These are phyloP conservation scores for Agarophyton chilense DNA, from an alignment of 23 red algal genomes.

Conservation along the genomic window DNA sequence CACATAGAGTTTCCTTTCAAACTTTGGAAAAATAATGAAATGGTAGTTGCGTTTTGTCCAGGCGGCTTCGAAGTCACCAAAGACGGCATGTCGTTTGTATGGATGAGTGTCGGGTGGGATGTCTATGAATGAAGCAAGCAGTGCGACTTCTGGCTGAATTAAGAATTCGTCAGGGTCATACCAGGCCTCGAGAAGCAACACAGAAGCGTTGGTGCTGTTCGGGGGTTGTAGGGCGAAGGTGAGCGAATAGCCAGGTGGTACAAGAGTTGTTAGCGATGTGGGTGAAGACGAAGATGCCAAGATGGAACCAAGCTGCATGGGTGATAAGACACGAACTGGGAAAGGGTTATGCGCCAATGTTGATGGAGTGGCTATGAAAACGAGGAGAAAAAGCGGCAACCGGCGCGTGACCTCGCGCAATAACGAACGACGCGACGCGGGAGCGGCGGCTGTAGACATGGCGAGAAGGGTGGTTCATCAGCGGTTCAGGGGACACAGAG, in stretches of 20 bases:
- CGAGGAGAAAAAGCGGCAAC: slow-evolving; percentile 16
- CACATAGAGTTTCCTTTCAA: neutral
- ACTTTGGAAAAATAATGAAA: slow-evolving; percentile 2
- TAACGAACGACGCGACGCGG: slow-evolving; percentile 30
- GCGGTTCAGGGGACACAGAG: neutral
- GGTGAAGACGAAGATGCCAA: neutral
- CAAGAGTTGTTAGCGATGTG: neutral
- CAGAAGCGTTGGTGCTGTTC: neutral
- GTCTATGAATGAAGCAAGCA: neutral
- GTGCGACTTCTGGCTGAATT: slow-evolving; percentile 4
- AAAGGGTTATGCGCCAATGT: slow-evolving; percentile 29
- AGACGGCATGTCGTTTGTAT: slow-evolving; percentile 6
- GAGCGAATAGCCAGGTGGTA: slow-evolving; percentile 2
- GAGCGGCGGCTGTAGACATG: slow-evolving; percentile 32
- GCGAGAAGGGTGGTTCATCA: neutral
- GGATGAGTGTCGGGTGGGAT: neutral
- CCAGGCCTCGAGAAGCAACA: slow-evolving; percentile 15
- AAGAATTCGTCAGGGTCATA: slow-evolving; percentile 14
- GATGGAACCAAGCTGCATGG: neutral
- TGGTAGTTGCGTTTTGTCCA: slow-evolving; percentile 15
- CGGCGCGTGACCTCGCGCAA: slow-evolving; percentile 14
- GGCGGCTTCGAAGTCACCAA: slow-evolving; percentile 23
- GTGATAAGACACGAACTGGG: neutral
- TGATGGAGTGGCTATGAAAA: slow-evolving; percentile 8
- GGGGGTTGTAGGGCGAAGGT: slow-evolving; percentile 3